phyloP scores from a whole-genome alignment of 352 stramenopile genomes.

The Pythium dissimile region DNA sequence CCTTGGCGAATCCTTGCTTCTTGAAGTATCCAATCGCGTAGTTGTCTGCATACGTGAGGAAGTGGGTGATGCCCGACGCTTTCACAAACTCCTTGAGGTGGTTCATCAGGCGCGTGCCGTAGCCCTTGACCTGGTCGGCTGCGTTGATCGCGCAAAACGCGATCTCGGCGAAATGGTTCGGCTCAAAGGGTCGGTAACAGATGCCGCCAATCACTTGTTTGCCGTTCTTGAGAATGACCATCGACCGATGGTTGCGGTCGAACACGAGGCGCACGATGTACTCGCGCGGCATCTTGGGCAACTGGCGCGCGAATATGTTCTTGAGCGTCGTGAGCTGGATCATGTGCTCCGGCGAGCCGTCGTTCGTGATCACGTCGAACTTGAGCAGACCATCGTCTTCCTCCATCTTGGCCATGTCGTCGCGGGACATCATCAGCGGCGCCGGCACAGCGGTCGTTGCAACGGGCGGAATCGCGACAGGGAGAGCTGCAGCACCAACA shows the following conservation, averaged over 20 bases:
- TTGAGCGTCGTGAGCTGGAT: conserved; percentile 95
- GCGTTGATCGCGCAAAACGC: conserved; percentile 98
- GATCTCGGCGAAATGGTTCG: conserved; percentile 98
- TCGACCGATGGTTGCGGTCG: conserved; percentile 92
- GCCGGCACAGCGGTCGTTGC: conserved; percentile 12
- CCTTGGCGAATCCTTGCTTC: conserved; percentile 94
- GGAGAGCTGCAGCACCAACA: too few species aligned
- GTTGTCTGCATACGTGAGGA: conserved; percentile 99
- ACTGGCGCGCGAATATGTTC: conserved; percentile 97
- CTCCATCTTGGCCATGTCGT: conserved; percentile 88
- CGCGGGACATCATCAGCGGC: conserved; percentile 68
- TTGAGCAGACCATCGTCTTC: conserved; percentile 75
- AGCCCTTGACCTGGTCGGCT: conserved; percentile 95
- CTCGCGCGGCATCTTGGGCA: conserved; percentile 99
- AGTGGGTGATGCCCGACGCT: conserved; percentile 88
- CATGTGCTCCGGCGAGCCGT: conserved; percentile 84
- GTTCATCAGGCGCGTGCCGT: conserved; percentile 99
- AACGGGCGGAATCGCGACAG: not conserved
- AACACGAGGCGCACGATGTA: conserved; percentile 99
- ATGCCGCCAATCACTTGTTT: conserved; percentile 96
- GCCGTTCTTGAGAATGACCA: conserved; percentile 91
- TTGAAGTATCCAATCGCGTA: conserved; percentile 99
- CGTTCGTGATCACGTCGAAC: conserved; percentile 90
- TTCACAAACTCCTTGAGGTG: conserved; percentile 98
- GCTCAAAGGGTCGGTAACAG: conserved; percentile 95